Base-by-base conservation (phyloP, 2,329 filamentous ascomycete species). In the Cryphonectria naterciae region DNA sequence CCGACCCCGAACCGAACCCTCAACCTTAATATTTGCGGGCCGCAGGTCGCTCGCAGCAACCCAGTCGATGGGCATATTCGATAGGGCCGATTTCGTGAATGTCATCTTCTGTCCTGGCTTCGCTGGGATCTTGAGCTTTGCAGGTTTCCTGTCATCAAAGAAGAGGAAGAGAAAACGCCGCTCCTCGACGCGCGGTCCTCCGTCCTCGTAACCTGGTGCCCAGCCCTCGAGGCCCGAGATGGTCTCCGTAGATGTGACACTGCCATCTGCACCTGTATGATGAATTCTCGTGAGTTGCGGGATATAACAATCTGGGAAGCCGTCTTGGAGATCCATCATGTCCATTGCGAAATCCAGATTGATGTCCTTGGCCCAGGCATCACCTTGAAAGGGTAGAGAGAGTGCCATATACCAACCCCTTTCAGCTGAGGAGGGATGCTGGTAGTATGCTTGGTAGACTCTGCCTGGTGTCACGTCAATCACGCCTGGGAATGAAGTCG, bases 401-500 rank as follows among this genome's bases (percentile, higher is more conserved):
- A 68, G 61, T 41, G 68, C 69, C 64, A 68, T 68, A 56, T 68
- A 72, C 54, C 54, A 58, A 5, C 54, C 54, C 15, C 54, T 58
- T 8, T 58, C 54, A 32, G 25, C 13, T 7, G 54, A 2, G 19
- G 54, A 58, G 11, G 25, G 13, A 28, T 67, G 46, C 15, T 65
- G 54, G 60, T 72, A 72, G 46, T 65, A 72, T 17, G 65, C 68
- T 11, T 72, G 60, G 70, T 72, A 72, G 39, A 72, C 37, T 6
- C 70, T 41, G n/a, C 70, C 70, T 2, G 65, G 49, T 3, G 15
- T n/a, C 11, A 61, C 58, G 41, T 68, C 7, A 1, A 32, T 58
- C 17, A 72, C 46, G 39, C 66, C 66, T 4, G 54, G 25, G 22
- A 58, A 58, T 58, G 54, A 2, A 8, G 11, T 19, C 25, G 54